These are phyloP conservation scores for Hypoxylon crocopeplum DNA, from an alignment of 495 filamentous ascomycete genomes.

Conservation along the genomic window DNA sequence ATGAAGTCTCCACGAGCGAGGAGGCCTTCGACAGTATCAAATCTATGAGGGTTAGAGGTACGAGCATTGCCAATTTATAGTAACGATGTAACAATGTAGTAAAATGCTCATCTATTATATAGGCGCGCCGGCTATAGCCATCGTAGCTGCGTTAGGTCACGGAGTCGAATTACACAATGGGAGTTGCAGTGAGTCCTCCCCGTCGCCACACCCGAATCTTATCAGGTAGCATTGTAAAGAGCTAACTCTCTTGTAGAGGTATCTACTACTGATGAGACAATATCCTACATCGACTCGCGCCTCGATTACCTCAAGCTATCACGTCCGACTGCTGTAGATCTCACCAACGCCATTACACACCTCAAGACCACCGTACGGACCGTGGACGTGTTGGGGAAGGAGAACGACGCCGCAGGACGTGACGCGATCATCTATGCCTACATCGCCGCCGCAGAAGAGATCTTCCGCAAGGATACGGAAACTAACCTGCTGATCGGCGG, in stretches of 20 bases:
- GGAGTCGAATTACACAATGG: slow-evolving; percentile 73
- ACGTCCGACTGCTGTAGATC: slow-evolving; percentile 92
- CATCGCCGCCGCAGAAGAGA: slow-evolving; percentile 79
- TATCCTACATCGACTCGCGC: slow-evolving; percentile 70
- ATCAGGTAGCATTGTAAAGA: no score
- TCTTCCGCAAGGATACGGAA: slow-evolving; percentile 83
- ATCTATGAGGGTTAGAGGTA: slow-evolving; percentile 86
- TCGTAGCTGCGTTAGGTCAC: slow-evolving; percentile 88
- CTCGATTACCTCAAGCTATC: slow-evolving; percentile 85
- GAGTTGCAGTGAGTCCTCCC: slow-evolving; percentile 49
- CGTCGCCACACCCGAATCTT: background rate
- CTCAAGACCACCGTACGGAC: slow-evolving; percentile 65
- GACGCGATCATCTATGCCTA: slow-evolving; percentile 67
- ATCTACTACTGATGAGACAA: slow-evolving; percentile 63
- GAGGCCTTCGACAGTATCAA: slow-evolving; percentile 94
- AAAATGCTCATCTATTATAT: slow-evolving; percentile 2
- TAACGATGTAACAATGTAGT: background rate
- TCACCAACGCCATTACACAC: slow-evolving; percentile 85
- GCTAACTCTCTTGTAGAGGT: slow-evolving; percentile 22
- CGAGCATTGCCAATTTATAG: background rate
- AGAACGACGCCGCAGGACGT: slow-evolving; percentile 43
- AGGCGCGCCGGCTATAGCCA: slow-evolving; percentile 94
- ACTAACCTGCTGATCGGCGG: slow-evolving; percentile 87
- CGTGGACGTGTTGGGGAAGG: slow-evolving; percentile 40
- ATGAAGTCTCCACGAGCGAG: slow-evolving; percentile 72